Conservation (phyloP, 2,329 filamentous ascomycete genomes). For the Talaromyces sp. region DNA sequence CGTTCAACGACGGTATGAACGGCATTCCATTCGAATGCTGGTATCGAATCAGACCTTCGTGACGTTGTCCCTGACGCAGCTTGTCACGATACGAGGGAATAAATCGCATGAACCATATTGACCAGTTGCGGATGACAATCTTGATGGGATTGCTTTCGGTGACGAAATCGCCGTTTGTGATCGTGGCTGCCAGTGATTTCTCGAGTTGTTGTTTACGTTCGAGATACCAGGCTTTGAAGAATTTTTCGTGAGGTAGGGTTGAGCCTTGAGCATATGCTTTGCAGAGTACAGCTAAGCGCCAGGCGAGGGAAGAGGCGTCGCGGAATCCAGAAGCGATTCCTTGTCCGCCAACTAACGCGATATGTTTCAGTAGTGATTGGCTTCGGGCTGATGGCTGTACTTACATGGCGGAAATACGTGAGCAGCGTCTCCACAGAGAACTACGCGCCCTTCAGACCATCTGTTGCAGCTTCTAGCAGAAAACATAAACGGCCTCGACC, state of each 20-base stretch:
- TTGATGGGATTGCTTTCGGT: conserved; percentile 30
- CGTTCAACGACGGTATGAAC: conserved; percentile 30
- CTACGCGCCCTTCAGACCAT: conserved; percentile 43
- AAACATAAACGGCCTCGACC: conserved; percentile 48
- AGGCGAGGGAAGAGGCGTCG: conserved; percentile 37
- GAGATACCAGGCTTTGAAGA: conserved; percentile 33
- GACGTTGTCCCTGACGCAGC: conserved; percentile 29
- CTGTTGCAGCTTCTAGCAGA: conserved; percentile 46
- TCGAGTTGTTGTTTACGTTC: conserved; percentile 40
- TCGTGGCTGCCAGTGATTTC: conserved; percentile 33
- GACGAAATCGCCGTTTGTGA: conserved; percentile 34
- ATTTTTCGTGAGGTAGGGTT: conserved; percentile 21
- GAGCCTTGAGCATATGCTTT: conserved; percentile 17
- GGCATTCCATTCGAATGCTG: conserved; percentile 28
- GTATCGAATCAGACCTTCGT: conserved; percentile 33
- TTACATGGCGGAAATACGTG: conserved; percentile 52
- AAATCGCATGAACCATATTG: conserved; percentile 32
- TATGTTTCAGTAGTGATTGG: not conserved
- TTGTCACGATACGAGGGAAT: conserved; percentile 30
- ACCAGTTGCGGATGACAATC: conserved; percentile 31
- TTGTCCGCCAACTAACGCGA: conserved; percentile 37
- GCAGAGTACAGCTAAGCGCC: conserved; percentile 34
- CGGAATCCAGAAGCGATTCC: conserved; percentile 42
- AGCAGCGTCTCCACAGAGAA: conserved; percentile 50
- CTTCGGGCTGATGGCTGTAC: conserved; percentile 3